Percentiles rank a stretch among this genome's conserved stretches.
These are phyloP conservation scores for Skeletonema menzelii DNA, from an alignment of 108 stramenopile species.

Conservation along the genomic window DNA sequence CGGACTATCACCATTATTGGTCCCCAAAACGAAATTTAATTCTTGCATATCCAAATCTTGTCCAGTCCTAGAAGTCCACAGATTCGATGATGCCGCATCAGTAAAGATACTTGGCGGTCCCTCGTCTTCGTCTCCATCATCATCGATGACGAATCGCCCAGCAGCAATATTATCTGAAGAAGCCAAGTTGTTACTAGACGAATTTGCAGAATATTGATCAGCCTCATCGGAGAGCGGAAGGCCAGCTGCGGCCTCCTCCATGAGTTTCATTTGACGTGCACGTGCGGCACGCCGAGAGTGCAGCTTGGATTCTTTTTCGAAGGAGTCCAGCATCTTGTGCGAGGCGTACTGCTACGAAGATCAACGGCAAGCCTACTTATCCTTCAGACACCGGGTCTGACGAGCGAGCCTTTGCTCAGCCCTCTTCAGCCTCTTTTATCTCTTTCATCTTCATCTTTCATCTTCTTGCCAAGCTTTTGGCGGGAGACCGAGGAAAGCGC, in stretches of 20 bases:
- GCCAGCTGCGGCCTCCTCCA: constrained; percentile 50
- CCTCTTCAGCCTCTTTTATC: no score
- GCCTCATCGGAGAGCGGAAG: background rate
- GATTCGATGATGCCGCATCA: background rate
- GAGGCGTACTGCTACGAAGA: no score
- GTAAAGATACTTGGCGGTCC: constrained; percentile 2
- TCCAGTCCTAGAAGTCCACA: background rate
- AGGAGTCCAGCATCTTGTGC: constrained; percentile 28
- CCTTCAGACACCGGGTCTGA: no score
- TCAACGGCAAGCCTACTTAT: no score
- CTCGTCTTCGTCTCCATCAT: constrained; percentile 12
- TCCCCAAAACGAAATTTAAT: constrained; percentile 20
- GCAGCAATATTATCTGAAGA: background rate
- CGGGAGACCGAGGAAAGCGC: no score
- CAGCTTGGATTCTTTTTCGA: constrained; percentile 44
- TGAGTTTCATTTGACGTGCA: constrained; percentile 33
- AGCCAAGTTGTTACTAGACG: background rate
- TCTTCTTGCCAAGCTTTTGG: no score
- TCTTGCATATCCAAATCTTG: constrained; percentile 6
- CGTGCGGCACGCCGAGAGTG: constrained; percentile 37
- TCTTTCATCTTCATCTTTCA: no score
- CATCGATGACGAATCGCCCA: constrained; percentile 5
- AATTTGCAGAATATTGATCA: background rate
- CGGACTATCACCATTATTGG: background rate
- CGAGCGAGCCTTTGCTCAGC: no score